Base-by-base conservation (phyloP, 2,329 filamentous ascomycete genomes). In the Lasiodiplodia citricola region DNA sequence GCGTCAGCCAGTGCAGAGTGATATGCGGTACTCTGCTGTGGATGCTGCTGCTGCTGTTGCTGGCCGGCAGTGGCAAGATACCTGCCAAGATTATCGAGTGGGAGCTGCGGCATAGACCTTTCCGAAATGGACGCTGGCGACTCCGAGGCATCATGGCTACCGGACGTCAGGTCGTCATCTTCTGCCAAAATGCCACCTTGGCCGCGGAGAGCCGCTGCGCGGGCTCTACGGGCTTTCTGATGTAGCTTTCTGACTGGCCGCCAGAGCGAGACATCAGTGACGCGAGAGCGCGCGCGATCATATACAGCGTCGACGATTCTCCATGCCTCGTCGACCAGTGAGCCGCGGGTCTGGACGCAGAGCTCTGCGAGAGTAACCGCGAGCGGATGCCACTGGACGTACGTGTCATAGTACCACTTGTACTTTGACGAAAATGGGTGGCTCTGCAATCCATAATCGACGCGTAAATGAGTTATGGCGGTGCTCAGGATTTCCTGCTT, bases 341-440 rank as follows among this genome's bases (percentile, higher is more conserved):
- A 16, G 57, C 74, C 69, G 63, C 72, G 25, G 1, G 75, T 76
- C 14, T 74, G 75, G 25, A 75, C 72, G 5, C 76, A 73, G 11
- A 79, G 71, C 51, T 78, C 73, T 6, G 72, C 73, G 41, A 87
- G 75, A 56, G 87, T 78, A 71, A 84, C 83, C 18, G 86, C 82
- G 52, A 85, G 80, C 4, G 84, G 80, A 67, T 86, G 84, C 84
- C 84, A 87, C n/a, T 82, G 80, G 72, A 86, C 87, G 41, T 84
- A 80, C 23, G 79, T 76, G 25, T 83, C 79, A 60, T 62, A 81
- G 75, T 18, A 83, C 73, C 14, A 84, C 76, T 67, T 82, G 80
- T n/a, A 83, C 71, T 11, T 80, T 78, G 18, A 80, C 73, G 1
- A 75, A 69, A 72, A 82, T 83, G 2, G 84, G 72, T 47, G 78